These are phyloP conservation scores for Colletotrichum siamense DNA, from an alignment of 2,329 filamentous ascomycete species.

Conservation along the genomic window DNA sequence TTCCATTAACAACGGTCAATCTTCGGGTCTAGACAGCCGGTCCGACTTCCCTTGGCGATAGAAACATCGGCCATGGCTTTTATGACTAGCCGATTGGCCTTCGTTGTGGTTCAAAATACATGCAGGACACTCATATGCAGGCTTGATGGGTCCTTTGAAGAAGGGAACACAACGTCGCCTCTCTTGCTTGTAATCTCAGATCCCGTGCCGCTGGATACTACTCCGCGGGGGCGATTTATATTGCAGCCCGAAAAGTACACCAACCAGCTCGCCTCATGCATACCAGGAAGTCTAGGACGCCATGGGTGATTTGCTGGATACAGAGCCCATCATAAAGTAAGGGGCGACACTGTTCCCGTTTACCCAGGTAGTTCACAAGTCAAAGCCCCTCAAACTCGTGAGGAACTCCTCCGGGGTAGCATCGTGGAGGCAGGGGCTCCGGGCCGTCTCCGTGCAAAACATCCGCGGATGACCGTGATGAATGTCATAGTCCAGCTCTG, in stretches of 20 bases:
- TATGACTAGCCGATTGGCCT: not conserved
- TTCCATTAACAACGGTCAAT: not conserved
- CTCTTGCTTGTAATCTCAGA: not conserved
- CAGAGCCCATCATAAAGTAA: not conserved
- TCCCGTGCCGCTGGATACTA: not conserved
- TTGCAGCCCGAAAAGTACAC: not conserved
- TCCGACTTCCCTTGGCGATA: not conserved
- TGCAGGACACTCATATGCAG: not conserved
- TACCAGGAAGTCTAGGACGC: not conserved
- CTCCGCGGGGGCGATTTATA: not conserved
- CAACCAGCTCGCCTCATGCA: not conserved
- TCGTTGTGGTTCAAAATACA: not conserved
- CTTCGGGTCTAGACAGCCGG: not conserved
- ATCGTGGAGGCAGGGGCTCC: not conserved
- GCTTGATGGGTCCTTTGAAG: not conserved
- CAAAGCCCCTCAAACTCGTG: not conserved
- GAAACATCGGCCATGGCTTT: not conserved
- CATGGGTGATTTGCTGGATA: not conserved
- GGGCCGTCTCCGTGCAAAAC: not conserved
- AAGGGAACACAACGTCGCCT: not conserved
- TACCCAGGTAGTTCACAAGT: not conserved
- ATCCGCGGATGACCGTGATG: not conserved
- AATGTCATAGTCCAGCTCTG: not conserved
- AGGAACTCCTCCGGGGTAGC: not conserved
- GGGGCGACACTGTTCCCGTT: not conserved